Percentiles rank a stretch among this genome's conserved stretches.
phyloP scores from a whole-genome alignment of 768 basidiomycete genomes.

The Saitozyma podzolica region DNA sequence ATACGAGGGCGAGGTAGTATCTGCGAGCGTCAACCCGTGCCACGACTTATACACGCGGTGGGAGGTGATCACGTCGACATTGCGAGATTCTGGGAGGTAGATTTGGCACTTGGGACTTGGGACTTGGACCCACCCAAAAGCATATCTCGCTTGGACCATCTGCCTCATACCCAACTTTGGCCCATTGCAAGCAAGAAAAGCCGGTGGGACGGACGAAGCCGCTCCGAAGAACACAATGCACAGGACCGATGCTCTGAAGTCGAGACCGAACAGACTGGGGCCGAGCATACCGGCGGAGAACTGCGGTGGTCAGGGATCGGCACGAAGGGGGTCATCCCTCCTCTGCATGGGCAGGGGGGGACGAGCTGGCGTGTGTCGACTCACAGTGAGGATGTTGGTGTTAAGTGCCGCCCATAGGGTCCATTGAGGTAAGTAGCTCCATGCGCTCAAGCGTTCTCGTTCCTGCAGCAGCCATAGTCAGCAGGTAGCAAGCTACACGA shows the following conservation, averaged over 20 bases:
- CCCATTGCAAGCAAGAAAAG: constrained; percentile 45
- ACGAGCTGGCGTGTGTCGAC: neutral
- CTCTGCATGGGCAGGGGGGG: neutral
- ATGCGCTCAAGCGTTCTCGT: constrained; percentile 36
- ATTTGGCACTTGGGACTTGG: neutral
- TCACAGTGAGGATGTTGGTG: constrained; percentile 45
- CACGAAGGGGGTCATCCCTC: neutral
- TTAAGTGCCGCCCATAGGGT: constrained; percentile 48
- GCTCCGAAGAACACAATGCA: constrained; percentile 36
- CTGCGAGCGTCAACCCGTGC: constrained; percentile 3
- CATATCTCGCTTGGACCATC: constrained; percentile 65
- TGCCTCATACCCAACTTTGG: constrained; percentile 76
- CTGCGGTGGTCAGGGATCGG: constrained; percentile 10
- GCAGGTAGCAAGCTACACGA: no score
- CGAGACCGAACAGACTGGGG: constrained; percentile 32
- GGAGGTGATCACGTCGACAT: neutral
- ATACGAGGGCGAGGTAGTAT: constrained; percentile 54
- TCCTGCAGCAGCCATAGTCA: constrained; percentile 20
- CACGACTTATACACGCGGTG: neutral
- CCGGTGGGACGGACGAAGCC: constrained; percentile 16
- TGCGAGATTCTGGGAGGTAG: no score
- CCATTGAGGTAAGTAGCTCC: constrained; percentile 43
- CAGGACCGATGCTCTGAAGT: constrained; percentile 21
- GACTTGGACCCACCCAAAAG: constrained; percentile 5
- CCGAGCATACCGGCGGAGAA: constrained; percentile 41